A percentile compares a stretch with the other conserved stretches of the same genome.
Evolutionary conservation across 176 grass and related monocot species (phyloP).

Genomic region (Bonia amplexicaulis): DNA sequence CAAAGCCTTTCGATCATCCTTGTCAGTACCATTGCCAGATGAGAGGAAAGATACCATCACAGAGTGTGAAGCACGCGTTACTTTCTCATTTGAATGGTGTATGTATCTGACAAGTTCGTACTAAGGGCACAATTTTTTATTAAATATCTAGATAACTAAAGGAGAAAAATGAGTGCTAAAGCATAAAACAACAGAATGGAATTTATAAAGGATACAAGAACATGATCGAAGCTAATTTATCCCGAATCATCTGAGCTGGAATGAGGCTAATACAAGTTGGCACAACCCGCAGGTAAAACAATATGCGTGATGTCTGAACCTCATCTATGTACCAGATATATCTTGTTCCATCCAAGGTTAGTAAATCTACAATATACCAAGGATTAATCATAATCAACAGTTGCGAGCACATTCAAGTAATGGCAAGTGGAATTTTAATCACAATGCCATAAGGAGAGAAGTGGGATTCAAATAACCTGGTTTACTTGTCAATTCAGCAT

Average conservation of each 20-base stretch:
- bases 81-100: slow-evolving; percentile 94
- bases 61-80: slow-evolving; percentile 78
- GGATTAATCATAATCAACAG: neutral
- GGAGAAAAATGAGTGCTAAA: neutral
- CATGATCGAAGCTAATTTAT: slow-evolving; percentile 54
- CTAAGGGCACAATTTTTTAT: slow-evolving; percentile 37
- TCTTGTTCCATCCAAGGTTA: slow-evolving; percentile 31
- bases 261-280: slow-evolving; percentile 69
- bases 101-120: slow-evolving; percentile 58
- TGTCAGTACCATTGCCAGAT: slow-evolving; percentile 53
- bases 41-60: slow-evolving; percentile 84
- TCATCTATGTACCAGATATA: slow-evolving; percentile 78
- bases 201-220: slow-evolving; percentile 76
- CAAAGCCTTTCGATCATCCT: slow-evolving; percentile 53
- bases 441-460: neutral
- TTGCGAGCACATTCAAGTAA: neutral
- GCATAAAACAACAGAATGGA: neutral
- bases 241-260: slow-evolving; percentile 46
- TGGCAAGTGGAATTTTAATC: neutral
- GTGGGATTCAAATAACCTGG: slow-evolving; percentile 43
- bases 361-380: slow-evolving; percentile 46
- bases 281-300: slow-evolving; percentile 88
- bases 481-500: slow-evolving; percentile 65
- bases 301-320: slow-evolving; percentile 77
- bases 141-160: neutral